phyloP scores from a whole-genome alignment of 352 stramenopile genomes.

The Aphanomyces euteiches region DNA sequence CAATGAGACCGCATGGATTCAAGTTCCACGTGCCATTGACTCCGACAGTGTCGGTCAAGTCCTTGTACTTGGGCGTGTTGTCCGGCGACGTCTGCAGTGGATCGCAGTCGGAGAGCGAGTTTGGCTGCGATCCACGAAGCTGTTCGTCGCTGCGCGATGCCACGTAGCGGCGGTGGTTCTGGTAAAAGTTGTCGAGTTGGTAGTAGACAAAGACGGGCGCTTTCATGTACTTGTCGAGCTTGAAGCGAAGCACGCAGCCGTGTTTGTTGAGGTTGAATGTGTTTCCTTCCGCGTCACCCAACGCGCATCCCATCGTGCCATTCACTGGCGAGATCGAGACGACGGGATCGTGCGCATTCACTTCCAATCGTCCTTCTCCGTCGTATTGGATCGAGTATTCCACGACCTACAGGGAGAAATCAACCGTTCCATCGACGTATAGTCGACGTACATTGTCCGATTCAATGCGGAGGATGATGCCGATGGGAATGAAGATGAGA shows the following conservation, averaged over 20 bases:
- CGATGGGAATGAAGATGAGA: slow-evolving; percentile 88
- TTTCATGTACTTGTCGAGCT: slow-evolving; percentile 90
- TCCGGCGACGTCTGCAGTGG: slow-evolving; percentile 53
- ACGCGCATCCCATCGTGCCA: slow-evolving; percentile 55
- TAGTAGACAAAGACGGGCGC: slow-evolving; percentile 98
- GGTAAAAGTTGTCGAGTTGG: slow-evolving; percentile 99
- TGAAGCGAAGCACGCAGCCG: slow-evolving; percentile 83
- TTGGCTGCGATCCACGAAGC: slow-evolving; percentile 63
- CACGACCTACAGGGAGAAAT: slow-evolving; percentile 51
- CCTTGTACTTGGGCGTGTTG: slow-evolving; percentile 55
- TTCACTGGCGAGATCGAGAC: slow-evolving; percentile 36
- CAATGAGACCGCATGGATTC: slow-evolving; percentile 98
- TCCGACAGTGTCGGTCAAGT: slow-evolving; percentile 45
- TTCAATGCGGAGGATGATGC: slow-evolving; percentile 84
- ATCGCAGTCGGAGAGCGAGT: slow-evolving; percentile 73
- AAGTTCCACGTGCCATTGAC: slow-evolving; percentile 45
- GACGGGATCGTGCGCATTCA: slow-evolving; percentile 44
- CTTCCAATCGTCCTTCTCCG: slow-evolving; percentile 46
- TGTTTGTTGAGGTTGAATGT: slow-evolving; percentile 52
- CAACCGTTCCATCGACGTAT: neutral
- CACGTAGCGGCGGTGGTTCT: slow-evolving; percentile 97
- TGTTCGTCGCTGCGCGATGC: slow-evolving; percentile 88
- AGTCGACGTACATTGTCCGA: slow-evolving; percentile 65
- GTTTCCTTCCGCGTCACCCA: slow-evolving; percentile 62
- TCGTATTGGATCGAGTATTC: slow-evolving; percentile 90